Base-by-base conservation (phyloP, 352 stramenopile genomes). In the Globisporangium okanoganense region DNA sequence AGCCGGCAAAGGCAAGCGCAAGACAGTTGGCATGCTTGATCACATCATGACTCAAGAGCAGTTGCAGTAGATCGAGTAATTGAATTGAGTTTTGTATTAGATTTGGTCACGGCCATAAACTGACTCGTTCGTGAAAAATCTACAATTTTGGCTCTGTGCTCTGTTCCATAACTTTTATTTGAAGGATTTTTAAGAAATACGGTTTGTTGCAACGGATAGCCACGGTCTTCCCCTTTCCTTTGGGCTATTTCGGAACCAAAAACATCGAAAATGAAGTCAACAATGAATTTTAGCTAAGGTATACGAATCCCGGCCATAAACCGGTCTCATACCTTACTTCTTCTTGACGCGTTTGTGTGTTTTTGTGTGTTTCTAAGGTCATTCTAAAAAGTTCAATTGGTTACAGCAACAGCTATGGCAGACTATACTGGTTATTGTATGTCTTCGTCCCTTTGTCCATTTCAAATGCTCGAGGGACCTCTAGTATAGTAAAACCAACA, bases 51-150 rank as follows among this genome's bases (percentile, higher is more conserved):
- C 51, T 38, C 51, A 43, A 22, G 51, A 58, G 51, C n/a, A 58
- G 51, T 58, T 58, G 51, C 35, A 58, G 51, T 3, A 58, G 43
- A 49, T 29, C 43, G 43, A 49, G 43, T 49, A 47, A 58, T 48
- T 36, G 40, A 27, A 58, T 48, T 35, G 51, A 22, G 5, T 58
- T 58, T 31, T 22, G 51, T 35, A 48, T 58, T n/a, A 49, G 33
- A 27, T 48, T 27, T 40, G 24, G 31, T 22, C 16, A n/a, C n/a
- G 52, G 33, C 52, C 52, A 58, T 58, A 58, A 49, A 36, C 12
- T 58, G 52, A 35, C 41, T n/a, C 35, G 49, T 29, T 49, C 20
- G 43, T 29, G 43, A 49, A 49, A 47, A 49, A 29, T 49, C 43
- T 29, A 49, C 43, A 29, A 29, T 49, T 49, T 49, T 49, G 43